Conservation (phyloP, 2,329 filamentous ascomycete species). For the Nothophoma quercina region DNA sequence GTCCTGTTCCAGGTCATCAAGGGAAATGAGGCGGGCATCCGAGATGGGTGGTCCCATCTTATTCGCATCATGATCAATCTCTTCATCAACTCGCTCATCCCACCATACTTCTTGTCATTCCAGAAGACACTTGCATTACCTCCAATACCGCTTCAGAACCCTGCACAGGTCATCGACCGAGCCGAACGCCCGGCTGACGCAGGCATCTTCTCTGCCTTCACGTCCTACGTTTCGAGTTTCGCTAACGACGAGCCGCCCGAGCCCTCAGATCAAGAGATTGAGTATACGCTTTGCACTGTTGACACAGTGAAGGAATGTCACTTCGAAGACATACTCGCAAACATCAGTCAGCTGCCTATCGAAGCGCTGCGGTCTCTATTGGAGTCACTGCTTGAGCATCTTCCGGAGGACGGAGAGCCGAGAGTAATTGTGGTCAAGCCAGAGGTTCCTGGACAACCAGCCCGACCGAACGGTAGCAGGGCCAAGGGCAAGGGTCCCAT, state of each 20-base stretch:
- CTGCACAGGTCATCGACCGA: constrained; percentile 91
- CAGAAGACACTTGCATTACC: constrained; percentile 74
- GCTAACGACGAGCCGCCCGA: constrained; percentile 97
- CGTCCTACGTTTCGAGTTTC: constrained; percentile 97
- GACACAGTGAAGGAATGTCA: constrained; percentile 93
- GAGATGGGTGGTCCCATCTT: constrained; percentile 80
- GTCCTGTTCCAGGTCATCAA: constrained; percentile 94
- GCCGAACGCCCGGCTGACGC: constrained; percentile 79
- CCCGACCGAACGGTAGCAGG: constrained; percentile 68
- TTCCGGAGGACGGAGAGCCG: constrained; percentile 85
- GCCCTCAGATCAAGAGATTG: constrained; percentile 94
- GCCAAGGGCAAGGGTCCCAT: constrained; percentile 62
- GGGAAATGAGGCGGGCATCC: constrained; percentile 80
- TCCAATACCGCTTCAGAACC: constrained; percentile 86
- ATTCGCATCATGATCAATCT: constrained; percentile 93
- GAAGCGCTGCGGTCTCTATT: constrained; percentile 69
- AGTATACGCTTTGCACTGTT: constrained; percentile 92
- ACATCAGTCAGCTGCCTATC: constrained; percentile 75
- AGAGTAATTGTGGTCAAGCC: constrained; percentile 89
- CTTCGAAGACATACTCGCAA: constrained; percentile 81
- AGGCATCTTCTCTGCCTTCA: constrained; percentile 91
- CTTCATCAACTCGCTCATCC: constrained; percentile 92
- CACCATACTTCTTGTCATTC: constrained; percentile 74
- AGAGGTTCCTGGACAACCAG: constrained; percentile 72
- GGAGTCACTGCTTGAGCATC: constrained; percentile 75